Evolutionary conservation across 179 eudicot genomes (phyloP), one percentile per base, ranked within the genome.

Genomic region (Monotropa hypopitys): DNA sequence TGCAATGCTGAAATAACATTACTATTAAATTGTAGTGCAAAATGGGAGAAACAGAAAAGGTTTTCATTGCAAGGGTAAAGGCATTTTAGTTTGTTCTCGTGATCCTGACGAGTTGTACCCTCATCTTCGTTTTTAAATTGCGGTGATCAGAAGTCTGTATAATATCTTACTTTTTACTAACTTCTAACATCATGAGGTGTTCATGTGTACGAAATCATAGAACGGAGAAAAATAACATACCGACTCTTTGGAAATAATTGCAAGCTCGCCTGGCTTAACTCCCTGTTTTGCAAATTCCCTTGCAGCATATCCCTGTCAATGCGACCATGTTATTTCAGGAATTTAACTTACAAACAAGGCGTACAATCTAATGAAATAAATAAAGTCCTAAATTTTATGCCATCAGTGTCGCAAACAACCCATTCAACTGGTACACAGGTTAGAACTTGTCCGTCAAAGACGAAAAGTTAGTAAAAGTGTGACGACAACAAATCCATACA

Each of bases 251-350:
- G 98, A 90, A 77, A 92, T 92, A 79, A 94, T 87, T 12, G 94
- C 98, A 45, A 94, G 88, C 85, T 92, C 97, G 68, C 97, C 96
- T 20, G 92, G 91, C 79, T 94, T 82, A 62, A 90, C 86, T 72
- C 98, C 97, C 75, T 89, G 96, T 73, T 94, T 94, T 33, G 87
- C 87, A 81, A 94, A 94, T 81, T 94, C 98, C 83, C 88, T 85
- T 45, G 98, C 98, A 63, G 97, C 97, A 75, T 94, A 94, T 3
- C 98, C 98, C 98, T 93, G 86, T 66, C 85, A 62, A 69, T 23
- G 77, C 16, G 49, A 73, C 40, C 54, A 21, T n/a, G 59, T 26
- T 38, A 57, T 67, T 50, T 57, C 32, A 26, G 32, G 18, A 32
- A 67, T 50, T 54, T n/a, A 21, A 74, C n/a, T 33, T n/a, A 23